A percentile compares a stretch with the other conserved stretches of the same genome.
phyloP scores from a whole-genome alignment of 1,139 yeast species.

The Candida buenavistaensis region DNA sequence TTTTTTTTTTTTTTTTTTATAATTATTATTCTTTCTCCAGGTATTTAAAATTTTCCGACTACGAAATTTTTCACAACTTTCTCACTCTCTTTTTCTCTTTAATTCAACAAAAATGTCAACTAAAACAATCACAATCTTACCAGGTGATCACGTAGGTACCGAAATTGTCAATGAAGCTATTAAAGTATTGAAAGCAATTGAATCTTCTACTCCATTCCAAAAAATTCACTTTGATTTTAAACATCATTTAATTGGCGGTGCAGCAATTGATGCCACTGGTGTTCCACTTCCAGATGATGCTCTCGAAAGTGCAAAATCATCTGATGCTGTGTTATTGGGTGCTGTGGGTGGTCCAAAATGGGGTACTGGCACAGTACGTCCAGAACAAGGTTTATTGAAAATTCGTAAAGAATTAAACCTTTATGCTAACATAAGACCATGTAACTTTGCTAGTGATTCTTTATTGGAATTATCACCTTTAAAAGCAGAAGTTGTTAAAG shows the following conservation, averaged over 20 bases:
- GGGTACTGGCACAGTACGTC: conserved; percentile 94
- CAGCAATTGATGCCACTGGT: conserved; percentile 97
- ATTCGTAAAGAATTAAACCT: conserved; percentile 92
- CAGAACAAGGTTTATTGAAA: conserved; percentile 92
- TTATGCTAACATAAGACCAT: conserved; percentile 95
- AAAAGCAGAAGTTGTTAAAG: conserved; percentile 78
- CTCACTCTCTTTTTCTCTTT: conserved; percentile 1
- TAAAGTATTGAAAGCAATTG: conserved; percentile 81
- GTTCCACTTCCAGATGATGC: conserved; percentile 88
- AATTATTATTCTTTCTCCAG: not conserved
- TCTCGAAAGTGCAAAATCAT: conserved; percentile 76
- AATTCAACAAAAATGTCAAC: conserved; percentile 19
- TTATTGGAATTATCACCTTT: conserved; percentile 85
- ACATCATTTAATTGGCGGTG: conserved; percentile 92
- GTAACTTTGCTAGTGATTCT: conserved; percentile 88
- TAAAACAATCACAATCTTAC: conserved; percentile 80
- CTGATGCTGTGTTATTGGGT: conserved; percentile 93
- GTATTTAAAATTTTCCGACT: not conserved
- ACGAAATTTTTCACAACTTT: not conserved
- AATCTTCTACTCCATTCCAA: conserved; percentile 54
- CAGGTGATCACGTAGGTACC: conserved; percentile 97
- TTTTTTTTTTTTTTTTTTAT: no score
- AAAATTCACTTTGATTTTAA: conserved; percentile 70
- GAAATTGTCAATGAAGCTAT: conserved; percentile 90
- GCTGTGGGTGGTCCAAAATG: conserved; percentile 99